Evolutionary conservation across 2,329 filamentous ascomycete genomes (phyloP).

Genomic region (Apiospora arundinis): DNA sequence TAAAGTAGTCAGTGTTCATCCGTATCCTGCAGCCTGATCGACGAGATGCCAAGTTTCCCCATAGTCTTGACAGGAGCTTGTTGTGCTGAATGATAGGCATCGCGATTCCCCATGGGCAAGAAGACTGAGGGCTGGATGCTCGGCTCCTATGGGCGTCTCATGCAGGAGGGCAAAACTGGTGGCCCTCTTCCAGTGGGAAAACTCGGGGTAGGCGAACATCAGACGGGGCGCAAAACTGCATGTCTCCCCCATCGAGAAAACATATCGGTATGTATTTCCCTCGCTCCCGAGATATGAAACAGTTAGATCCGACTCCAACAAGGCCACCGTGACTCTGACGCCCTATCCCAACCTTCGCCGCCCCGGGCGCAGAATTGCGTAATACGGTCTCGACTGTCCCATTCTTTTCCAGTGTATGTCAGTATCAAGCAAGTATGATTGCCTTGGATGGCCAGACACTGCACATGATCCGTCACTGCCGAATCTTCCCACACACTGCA

Average conservation of each 20-base stretch:
- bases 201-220: neutral
- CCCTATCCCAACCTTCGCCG: neutral
- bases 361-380: neutral
- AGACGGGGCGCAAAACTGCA: constrained; percentile 1
- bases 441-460: neutral
- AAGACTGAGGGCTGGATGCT: neutral
- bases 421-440: neutral
- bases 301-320: neutral
- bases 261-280: neutral
- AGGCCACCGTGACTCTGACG: neutral
- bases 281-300: neutral
- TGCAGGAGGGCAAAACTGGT: neutral
- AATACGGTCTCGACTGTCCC: constrained; percentile 5
- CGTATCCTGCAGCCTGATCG: neutral
- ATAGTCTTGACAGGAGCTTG: neutral
- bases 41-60: neutral
- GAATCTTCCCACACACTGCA: neutral
- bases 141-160: neutral
- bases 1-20: neutral
- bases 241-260: neutral
- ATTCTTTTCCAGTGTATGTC: neutral
- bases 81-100: neutral
- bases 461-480: neutral
- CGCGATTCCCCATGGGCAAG: neutral
- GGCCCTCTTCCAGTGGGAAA: neutral